These are phyloP conservation scores for Dendrocalamus sinicus DNA, from an alignment of 176 grass and related monocot genomes.

Conservation along the genomic window DNA sequence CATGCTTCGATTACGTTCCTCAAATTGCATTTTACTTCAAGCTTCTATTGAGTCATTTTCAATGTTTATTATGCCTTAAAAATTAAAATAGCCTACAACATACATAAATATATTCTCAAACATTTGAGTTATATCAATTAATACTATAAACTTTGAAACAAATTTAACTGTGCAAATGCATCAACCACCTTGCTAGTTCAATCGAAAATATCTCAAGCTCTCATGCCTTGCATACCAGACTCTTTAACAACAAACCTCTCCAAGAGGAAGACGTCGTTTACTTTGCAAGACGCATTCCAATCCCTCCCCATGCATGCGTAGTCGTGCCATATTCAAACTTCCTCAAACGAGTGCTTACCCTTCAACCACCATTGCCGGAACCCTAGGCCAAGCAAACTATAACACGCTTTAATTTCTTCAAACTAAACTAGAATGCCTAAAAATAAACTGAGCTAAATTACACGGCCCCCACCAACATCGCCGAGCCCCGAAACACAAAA, in stretches of 20 bases:
- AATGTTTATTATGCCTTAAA: no score
- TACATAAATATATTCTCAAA: no score
- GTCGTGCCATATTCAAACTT: background rate
- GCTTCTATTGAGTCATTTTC: no score
- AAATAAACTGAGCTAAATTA: slow-evolving; percentile 51
- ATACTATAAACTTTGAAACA: no score
- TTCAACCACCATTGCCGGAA: background rate
- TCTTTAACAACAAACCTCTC: background rate
- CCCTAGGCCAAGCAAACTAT: background rate
- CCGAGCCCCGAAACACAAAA: slow-evolving; percentile 24
- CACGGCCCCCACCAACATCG: slow-evolving; percentile 50
- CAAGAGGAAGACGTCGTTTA: background rate
- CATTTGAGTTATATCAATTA: no score
- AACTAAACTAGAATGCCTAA: slow-evolving; percentile 25
- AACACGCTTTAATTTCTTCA: background rate
- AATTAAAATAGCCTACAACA: no score
- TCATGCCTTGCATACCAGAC: background rate
- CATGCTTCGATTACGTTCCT: no score
- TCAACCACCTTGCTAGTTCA: rapidly evolving
- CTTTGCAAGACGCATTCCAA: background rate
- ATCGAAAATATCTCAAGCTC: background rate
- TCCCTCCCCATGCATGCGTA: background rate
- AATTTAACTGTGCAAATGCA: no score
- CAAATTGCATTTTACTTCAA: no score
- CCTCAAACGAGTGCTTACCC: background rate